Evolutionary conservation across 768 basidiomycete genomes (phyloP).

Genomic region (Cantharellus cinnabarinus): DNA sequence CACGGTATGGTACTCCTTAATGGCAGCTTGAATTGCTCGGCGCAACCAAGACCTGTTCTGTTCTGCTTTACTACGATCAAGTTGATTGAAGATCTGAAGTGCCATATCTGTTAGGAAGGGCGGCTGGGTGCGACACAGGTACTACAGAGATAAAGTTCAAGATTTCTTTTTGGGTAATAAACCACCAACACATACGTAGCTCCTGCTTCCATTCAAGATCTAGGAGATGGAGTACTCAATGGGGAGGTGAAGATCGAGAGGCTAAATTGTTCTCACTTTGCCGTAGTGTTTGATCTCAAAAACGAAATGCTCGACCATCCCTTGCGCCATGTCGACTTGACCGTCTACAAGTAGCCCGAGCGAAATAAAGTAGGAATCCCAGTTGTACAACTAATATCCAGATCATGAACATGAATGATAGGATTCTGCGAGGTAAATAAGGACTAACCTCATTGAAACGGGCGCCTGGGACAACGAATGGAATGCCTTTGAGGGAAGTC

Average conservation of each 20-base stretch:
- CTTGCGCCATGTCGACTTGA: constrained; percentile 82
- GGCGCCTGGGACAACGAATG: constrained; percentile 92
- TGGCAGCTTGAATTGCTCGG: constrained; percentile 87
- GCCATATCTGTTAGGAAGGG: constrained; percentile 99
- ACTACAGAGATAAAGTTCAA: constrained; percentile 20
- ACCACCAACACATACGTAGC: constrained; percentile 21
- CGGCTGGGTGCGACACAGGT: constrained; percentile 88
- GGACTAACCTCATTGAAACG: constrained; percentile 71
- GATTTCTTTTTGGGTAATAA: not conserved
- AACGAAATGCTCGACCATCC: constrained; percentile 97
- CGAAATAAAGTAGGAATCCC: constrained; percentile 89
- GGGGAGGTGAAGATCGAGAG: not conserved
- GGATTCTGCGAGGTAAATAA: not conserved
- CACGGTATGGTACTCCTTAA: constrained; percentile 96
- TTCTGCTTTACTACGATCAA: constrained; percentile 64
- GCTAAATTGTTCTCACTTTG: constrained; percentile 24
- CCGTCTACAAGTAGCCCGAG: constrained; percentile 91
- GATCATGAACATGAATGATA: not conserved
- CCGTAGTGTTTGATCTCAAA: constrained; percentile 98
- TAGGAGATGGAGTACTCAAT: not conserved
- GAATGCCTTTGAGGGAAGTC: constrained; percentile 74
- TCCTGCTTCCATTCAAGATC: constrained; percentile 89
- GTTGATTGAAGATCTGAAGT: constrained; percentile 89
- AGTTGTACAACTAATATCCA: constrained; percentile 56
- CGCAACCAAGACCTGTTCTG: constrained; percentile 83